Percentiles rank a stretch among this genome's conserved stretches.
These are phyloP conservation scores for Tricladium varicosporioides DNA, from an alignment of 2,329 filamentous ascomycete species.

Conservation along the genomic window DNA sequence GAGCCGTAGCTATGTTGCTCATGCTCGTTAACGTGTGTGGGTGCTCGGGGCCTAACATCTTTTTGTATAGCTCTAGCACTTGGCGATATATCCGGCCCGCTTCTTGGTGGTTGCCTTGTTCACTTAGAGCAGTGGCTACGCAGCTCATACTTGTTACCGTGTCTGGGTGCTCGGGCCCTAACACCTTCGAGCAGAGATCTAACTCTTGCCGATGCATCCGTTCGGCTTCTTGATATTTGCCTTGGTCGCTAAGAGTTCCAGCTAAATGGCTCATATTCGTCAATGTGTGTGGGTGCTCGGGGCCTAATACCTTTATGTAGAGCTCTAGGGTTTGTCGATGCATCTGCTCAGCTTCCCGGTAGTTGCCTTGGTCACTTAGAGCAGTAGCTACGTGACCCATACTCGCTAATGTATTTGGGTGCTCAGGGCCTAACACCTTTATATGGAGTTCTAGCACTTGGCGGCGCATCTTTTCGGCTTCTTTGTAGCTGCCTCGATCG, in stretches of 20 bases:
- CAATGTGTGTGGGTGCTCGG: neutral
- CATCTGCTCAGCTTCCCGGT: neutral
- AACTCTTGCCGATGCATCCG: neutral
- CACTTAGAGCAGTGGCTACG: neutral
- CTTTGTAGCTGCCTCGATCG: no score
- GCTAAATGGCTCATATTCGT: neutral
- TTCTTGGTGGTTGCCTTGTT: neutral
- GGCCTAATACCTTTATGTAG: neutral
- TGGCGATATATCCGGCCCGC: constrained; percentile 1
- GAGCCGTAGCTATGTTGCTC: neutral
- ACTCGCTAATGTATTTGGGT: no score
- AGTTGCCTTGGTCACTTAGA: neutral
- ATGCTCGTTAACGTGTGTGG: neutral
- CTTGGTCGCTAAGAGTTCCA: neutral
- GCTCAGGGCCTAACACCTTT: no score
- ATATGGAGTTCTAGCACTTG: no score
- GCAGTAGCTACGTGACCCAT: neutral
- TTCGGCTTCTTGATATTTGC: neutral
- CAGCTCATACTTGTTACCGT: neutral
- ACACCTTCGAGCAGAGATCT: neutral
- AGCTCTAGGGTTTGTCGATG: neutral
- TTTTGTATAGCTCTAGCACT: neutral
- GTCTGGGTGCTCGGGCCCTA: neutral
- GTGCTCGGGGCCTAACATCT: neutral
- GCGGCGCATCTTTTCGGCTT: no score